Evolutionary conservation across 1,139 yeast genomes (phyloP).

Genomic region (Geotrichum aggregatum): DNA sequence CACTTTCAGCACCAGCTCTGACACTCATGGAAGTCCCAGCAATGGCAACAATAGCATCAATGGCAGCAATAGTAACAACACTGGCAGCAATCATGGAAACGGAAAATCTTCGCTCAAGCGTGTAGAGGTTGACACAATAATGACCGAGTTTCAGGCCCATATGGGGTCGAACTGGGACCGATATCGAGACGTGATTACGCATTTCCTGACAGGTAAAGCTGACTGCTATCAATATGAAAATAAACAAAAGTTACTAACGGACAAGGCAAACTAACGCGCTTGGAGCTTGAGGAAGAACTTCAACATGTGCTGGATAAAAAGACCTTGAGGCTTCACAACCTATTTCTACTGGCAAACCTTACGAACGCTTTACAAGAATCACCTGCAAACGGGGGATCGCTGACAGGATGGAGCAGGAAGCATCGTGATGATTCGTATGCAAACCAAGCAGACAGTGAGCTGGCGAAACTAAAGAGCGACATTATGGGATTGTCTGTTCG

Average conservation of each 20-base stretch:
- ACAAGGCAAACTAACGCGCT: conserved; percentile 56
- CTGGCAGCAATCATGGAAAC: too few relatives aligned
- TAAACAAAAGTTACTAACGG: background rate
- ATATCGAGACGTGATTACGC: conserved; percentile 73
- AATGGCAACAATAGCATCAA: background rate
- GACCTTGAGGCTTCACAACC: conserved; percentile 65
- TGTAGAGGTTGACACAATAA: conserved; percentile 66
- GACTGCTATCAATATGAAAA: background rate
- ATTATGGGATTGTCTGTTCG: conserved; percentile 81
- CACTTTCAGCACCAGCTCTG: background rate
- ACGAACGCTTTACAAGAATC: conserved; percentile 80
- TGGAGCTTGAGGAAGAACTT: conserved; percentile 60
- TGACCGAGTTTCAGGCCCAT: conserved; percentile 65
- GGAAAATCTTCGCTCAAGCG: conserved; percentile 32
- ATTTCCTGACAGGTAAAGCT: conserved; percentile 62
- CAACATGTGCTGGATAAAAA: conserved; percentile 53
- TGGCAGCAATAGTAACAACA: background rate
- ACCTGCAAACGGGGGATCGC: conserved; percentile 48
- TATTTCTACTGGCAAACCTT: conserved; percentile 69
- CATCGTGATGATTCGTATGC: conserved; percentile 28
- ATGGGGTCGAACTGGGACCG: conserved; percentile 80
- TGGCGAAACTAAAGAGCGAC: conserved; percentile 77
- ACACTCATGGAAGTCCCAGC: background rate
- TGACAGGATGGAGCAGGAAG: conserved; percentile 50
- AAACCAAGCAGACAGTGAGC: conserved; percentile 47